A percentile compares a stretch with the other conserved stretches of the same genome.
These are phyloP conservation scores for Mycena leptocephala DNA, from an alignment of 768 basidiomycete genomes.

Conservation along the genomic window DNA sequence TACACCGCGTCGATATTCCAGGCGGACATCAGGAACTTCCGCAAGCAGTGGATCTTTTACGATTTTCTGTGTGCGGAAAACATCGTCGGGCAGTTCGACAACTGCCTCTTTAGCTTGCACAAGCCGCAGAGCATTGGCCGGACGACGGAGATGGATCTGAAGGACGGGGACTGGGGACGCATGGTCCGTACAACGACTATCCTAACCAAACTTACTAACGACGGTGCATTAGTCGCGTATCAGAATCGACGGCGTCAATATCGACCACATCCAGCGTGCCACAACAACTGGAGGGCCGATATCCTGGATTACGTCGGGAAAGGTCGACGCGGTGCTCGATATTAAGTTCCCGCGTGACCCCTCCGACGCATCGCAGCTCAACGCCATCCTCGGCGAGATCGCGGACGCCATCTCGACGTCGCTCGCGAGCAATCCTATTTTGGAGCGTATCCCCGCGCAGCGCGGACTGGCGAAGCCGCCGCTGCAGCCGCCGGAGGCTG, in stretches of 20 bases:
- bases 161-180: conserved; percentile 88
- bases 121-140: conserved; percentile 96
- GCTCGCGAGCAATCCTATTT: conserved; percentile 53
- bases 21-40: conserved; percentile 86
- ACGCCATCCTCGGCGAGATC: conserved; percentile 90
- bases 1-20: conserved; percentile 95
- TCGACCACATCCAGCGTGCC: conserved; percentile 94
- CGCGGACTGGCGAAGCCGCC: conserved; percentile 91
- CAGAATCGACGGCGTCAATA: conserved; percentile 95
- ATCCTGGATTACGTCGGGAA: conserved; percentile 98
- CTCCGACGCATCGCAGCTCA: conserved; percentile 77
- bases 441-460: conserved; percentile 86
- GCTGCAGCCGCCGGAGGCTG: conserved; percentile 74
- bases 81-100: conserved; percentile 98
- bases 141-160: conserved; percentile 88
- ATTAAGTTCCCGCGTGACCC: conserved; percentile 95
- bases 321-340: conserved; percentile 96
- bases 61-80: conserved; percentile 96
- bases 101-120: conserved; percentile 96
- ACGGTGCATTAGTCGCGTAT: conserved; percentile 83
- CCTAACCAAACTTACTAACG: not conserved
- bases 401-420: conserved; percentile 89
- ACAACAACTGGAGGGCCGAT: conserved; percentile 90
- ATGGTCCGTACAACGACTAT: conserved; percentile 75
- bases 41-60: conserved; percentile 97